These are phyloP conservation scores for Ascoidea rubescens DNA, from an alignment of 805 yeast genomes.

Conservation along the genomic window DNA sequence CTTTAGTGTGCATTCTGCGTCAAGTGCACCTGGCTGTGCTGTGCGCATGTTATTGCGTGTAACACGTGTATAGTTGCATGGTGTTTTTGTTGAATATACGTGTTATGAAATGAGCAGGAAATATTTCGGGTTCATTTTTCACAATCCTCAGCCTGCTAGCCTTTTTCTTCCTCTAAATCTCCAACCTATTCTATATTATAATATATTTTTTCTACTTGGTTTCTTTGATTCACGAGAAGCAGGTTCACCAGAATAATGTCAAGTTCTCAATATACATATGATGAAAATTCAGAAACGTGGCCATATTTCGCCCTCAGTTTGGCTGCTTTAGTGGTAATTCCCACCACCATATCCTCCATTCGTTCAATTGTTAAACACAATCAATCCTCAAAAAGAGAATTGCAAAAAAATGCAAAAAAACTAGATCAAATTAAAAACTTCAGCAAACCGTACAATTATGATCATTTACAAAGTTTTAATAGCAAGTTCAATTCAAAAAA, in stretches of 20 bases:
- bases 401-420: slow-evolving; percentile 12
- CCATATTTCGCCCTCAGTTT: slow-evolving; percentile 77
- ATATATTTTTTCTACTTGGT: no score
- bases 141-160: no score
- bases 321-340: slow-evolving; percentile 51
- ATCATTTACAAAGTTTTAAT: slow-evolving; percentile 17
- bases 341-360: slow-evolving; percentile 31
- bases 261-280: slow-evolving; percentile 58
- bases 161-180: no score
- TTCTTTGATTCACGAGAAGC: no score
- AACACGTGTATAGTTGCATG: no score
- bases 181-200: no score
- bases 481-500: slow-evolving; percentile 15
- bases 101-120: no score
- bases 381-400: slow-evolving; percentile 11
- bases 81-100: no score
- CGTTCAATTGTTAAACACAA: slow-evolving; percentile 15
- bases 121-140: no score
- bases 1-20: no score
- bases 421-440: slow-evolving; percentile 8
- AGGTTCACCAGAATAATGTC: slow-evolving; percentile 22
- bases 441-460: slow-evolving; percentile 19
- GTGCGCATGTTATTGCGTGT: no score
- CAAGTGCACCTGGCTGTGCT: no score
- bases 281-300: slow-evolving; percentile 86